Evolutionary conservation across 1,139 yeast species (phyloP), one percentile per base, ranked within the genome.

Genomic region (Pichia sp.): DNA sequence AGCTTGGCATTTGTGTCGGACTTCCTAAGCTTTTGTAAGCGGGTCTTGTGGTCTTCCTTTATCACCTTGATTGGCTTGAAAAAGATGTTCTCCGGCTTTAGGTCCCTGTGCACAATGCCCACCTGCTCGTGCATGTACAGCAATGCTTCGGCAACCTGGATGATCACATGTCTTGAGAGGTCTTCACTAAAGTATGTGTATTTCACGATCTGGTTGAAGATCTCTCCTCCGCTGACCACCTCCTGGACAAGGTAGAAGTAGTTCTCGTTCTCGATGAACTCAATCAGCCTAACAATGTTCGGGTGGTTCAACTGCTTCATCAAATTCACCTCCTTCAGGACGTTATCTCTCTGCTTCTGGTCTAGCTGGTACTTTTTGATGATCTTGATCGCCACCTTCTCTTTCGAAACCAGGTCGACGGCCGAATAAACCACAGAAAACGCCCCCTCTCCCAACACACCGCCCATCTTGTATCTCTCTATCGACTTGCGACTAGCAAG

Each of bases 41-140:
- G 71, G 52, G 75, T 76, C 3, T 81, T 77, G 1, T 90, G 85
- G 41, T 56, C 59, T 12, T 56, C 59, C 12, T 56, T 54, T 16
- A 76, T 68, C 58, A 77, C 76, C 3, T 83, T 85, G 51, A 86
- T 82, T 1, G 97, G 97, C 59, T 83, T 81, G 70, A 88, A 93
- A 51, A 93, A 75, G 54, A 93, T 74, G 70, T 93, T 93, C 66
- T 93, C 99, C 0, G 99, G 98, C 69, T 93, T 93, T 63, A 93
- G 86, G 70, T 93, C 99, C 55, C 99, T 78, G 69, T 93, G 99
- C 20, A 91, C 99, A 47, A 93, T 85, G 51, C 96, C 96, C 50
- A 83, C 79, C 55, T 81, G 83, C 60, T 83, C 83, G 72, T 93
- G 99, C 63, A 93, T 75, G 69, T 89, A 88, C 59, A 83, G 79